Percentiles rank a stretch among this genome's conserved stretches.
These are phyloP conservation scores for Cladobotryum mycophilum DNA, from an alignment of 2,329 filamentous ascomycete species.

Conservation along the genomic window DNA sequence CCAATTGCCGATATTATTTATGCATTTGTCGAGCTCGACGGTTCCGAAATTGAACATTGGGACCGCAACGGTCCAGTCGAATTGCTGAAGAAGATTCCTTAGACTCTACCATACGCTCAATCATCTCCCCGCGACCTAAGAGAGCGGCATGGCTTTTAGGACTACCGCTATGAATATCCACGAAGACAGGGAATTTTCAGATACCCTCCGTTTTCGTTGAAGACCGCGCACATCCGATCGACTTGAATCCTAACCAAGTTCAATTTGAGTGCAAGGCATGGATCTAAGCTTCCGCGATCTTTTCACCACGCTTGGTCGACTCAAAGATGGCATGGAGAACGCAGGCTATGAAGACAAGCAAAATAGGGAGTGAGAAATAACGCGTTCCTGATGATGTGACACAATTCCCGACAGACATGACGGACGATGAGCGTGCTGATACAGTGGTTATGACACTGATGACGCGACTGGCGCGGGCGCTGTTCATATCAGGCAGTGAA, in stretches of 20 bases:
- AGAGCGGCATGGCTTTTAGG: slow-evolving; percentile 5
- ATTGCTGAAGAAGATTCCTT: too few species aligned
- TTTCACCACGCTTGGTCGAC: slow-evolving; percentile 11
- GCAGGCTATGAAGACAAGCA: slow-evolving; percentile 16
- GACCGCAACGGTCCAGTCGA: too few species aligned
- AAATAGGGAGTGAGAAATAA: neutral
- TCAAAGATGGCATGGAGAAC: neutral
- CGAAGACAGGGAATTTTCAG: slow-evolving; percentile 18
- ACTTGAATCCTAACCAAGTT: slow-evolving; percentile 14
- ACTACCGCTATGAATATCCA: slow-evolving; percentile 15
- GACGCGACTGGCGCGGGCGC: slow-evolving; percentile 25
- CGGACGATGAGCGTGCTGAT: neutral
- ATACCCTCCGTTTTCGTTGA: slow-evolving; percentile 21
- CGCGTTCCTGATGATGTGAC: neutral
- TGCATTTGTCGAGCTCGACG: too few species aligned
- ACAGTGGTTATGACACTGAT: slow-evolving; percentile 18
- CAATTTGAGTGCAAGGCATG: slow-evolving; percentile 19
- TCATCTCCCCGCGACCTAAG: neutral
- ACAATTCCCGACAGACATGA: neutral
- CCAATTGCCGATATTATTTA: too few species aligned
- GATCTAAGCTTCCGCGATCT: slow-evolving; percentile 18
- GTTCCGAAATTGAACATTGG: too few species aligned
- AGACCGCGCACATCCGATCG: slow-evolving; percentile 5
- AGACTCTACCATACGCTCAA: too few species aligned
- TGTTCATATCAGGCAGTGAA: slow-evolving; percentile 23